A percentile compares a stretch with the other conserved stretches of the same genome.
Evolutionary conservation across 306 rosid genomes (phyloP).

Genomic region (Delonix regia): DNA sequence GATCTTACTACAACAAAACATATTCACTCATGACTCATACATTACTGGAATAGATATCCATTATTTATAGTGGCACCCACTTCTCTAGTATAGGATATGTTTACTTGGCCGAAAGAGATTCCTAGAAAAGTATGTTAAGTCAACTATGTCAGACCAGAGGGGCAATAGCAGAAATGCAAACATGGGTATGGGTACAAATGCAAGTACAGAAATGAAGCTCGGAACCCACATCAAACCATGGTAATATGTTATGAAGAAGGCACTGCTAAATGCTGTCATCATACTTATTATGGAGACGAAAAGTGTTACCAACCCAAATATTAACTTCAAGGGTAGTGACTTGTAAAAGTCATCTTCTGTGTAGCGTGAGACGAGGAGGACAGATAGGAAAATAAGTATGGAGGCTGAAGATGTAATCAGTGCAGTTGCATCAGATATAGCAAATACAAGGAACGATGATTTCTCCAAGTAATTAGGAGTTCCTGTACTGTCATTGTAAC

Average conservation of each 20-base stretch:
- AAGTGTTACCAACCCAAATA: background rate
- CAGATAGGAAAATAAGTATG: background rate
- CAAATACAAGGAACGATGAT: background rate
- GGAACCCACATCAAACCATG: background rate
- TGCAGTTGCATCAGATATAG: background rate
- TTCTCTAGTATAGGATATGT: background rate
- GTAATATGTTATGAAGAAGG: too few species aligned
- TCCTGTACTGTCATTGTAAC: background rate
- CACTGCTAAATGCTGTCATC: background rate
- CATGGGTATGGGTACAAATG: background rate
- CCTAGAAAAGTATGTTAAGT: background rate
- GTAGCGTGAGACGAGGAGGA: background rate
- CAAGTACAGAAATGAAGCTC: background rate
- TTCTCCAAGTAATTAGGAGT: background rate
- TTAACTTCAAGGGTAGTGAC: background rate
- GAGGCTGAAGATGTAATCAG: background rate
- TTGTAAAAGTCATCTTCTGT: too few species aligned
- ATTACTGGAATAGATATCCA: too few species aligned
- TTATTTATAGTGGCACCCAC: too few species aligned
- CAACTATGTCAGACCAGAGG: background rate
- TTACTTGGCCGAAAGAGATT: background rate
- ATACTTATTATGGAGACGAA: background rate
- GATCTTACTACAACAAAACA: too few species aligned
- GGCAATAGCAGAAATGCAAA: background rate
- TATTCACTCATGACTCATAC: too few species aligned